These are phyloP conservation scores for Tuber indicum DNA, from an alignment of 495 filamentous ascomycete genomes.

Conservation along the genomic window DNA sequence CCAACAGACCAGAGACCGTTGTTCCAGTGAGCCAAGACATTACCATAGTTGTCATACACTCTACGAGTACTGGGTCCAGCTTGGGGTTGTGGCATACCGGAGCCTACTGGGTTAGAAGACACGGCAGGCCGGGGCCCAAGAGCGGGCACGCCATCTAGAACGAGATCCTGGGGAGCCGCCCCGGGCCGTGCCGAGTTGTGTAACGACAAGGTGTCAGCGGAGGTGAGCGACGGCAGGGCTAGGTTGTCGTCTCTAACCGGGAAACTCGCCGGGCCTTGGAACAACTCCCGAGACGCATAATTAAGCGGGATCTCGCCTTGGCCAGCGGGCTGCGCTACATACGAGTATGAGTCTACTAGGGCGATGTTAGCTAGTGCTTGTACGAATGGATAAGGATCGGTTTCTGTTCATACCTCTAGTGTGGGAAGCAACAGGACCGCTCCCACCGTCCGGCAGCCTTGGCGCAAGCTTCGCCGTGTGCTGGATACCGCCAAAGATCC, in stretches of 20 bases:
- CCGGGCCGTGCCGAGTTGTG: neutral
- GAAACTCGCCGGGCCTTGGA: neutral
- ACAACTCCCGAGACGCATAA: neutral
- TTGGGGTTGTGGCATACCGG: neutral
- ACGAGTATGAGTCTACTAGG: neutral
- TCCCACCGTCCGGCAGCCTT: neutral
- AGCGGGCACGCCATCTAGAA: neutral
- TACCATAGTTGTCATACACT: neutral
- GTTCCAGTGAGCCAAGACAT: neutral
- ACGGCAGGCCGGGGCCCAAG: neutral
- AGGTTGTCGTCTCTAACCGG: neutral
- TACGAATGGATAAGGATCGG: neutral
- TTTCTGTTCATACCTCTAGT: neutral
- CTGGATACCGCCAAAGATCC: neutral
- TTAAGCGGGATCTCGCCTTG: neutral
- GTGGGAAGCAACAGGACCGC: neutral
- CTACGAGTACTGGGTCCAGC: neutral
- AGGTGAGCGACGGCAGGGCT: neutral
- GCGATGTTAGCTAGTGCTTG: neutral
- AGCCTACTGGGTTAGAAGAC: neutral
- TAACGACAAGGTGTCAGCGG: neutral
- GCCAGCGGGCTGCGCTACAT: neutral
- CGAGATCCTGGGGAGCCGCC: too few species aligned
- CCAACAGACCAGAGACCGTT: neutral
- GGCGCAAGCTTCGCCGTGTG: neutral